Evolutionary conservation across 192 early-diverging fungal species (phyloP).

Genomic region (Coemansia sp.): DNA sequence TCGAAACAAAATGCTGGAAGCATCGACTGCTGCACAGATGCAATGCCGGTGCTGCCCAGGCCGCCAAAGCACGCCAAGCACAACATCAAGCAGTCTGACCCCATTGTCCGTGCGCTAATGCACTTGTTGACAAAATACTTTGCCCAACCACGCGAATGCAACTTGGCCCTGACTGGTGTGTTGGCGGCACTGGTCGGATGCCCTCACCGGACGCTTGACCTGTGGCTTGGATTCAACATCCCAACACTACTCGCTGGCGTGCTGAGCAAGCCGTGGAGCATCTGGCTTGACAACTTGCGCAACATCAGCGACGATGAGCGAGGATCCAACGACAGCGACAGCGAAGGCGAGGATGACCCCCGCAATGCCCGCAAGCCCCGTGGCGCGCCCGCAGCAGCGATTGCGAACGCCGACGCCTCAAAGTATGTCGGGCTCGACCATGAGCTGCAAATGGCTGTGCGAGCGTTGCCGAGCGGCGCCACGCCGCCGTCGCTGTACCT

Average conservation of each 20-base stretch:
- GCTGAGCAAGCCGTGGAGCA: constrained; percentile 40
- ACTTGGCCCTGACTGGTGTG: constrained; percentile 87
- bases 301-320: constrained; percentile 29
- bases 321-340: constrained; percentile 19
- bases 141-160: constrained; percentile 80
- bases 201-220: constrained; percentile 64
- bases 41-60: background rate
- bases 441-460: constrained; percentile 31
- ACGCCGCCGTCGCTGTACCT: constrained; percentile 43
- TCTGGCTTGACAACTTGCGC: constrained; percentile 49
- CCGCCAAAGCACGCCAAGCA: constrained; percentile 16
- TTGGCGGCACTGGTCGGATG: constrained; percentile 78
- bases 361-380: constrained; percentile 9
- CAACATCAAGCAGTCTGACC: constrained; percentile 57
- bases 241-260: constrained; percentile 34
- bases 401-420: constrained; percentile 29
- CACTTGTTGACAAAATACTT: constrained; percentile 73
- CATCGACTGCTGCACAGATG: too few relatives aligned
- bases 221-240: constrained; percentile 61
- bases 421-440: constrained; percentile 35
- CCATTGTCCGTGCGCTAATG: constrained; percentile 64
- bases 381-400: constrained; percentile 42
- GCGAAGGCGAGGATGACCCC: constrained; percentile 41
- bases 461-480: constrained; percentile 29
- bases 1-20: too few relatives aligned